Evolutionary conservation across 1,284 basidiomycete genomes (phyloP).

Genomic region (Meira miltonrushii): DNA sequence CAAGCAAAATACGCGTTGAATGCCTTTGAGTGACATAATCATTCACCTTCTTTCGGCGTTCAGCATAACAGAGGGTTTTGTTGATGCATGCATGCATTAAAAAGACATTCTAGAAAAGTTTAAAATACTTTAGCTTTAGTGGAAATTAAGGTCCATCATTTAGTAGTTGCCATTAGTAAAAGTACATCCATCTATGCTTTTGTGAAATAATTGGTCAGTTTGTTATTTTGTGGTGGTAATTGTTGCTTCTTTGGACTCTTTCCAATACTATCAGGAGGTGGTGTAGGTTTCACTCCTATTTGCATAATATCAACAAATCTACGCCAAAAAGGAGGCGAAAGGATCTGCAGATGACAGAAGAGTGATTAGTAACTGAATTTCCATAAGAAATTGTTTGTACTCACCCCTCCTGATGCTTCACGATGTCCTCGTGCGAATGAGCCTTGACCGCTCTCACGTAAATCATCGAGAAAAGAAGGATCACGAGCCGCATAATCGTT

Average conservation of each 20-base stretch:
- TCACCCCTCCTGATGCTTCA: slow-evolving; percentile 30
- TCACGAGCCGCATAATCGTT: slow-evolving; percentile 31
- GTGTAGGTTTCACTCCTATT: slow-evolving; percentile 28
- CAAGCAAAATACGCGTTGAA: too few species aligned
- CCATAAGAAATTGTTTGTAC: neutral
- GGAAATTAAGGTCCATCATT: too few species aligned
- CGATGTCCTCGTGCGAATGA: slow-evolving; percentile 31
- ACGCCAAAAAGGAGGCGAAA: slow-evolving; percentile 27
- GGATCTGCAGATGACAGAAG: slow-evolving; percentile 12
- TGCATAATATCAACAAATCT: slow-evolving; percentile 32
- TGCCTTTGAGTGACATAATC: too few species aligned
- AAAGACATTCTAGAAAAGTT: too few species aligned
- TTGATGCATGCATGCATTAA: too few species aligned
- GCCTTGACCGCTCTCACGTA: neutral
- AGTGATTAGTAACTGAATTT: neutral
- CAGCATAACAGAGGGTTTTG: too few species aligned
- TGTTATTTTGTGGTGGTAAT: slow-evolving; percentile 7
- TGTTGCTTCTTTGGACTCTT: neutral
- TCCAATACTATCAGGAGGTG: neutral
- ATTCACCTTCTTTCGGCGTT: too few species aligned
- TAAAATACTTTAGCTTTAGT: too few species aligned
- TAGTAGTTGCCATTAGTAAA: too few species aligned
- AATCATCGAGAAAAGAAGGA: slow-evolving; percentile 12
- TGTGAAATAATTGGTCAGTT: slow-evolving; percentile 9
- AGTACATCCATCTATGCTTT: neutral